Evolutionary conservation across 2,329 filamentous ascomycete genomes (phyloP).

Genomic region (Eutypella sp.): DNA sequence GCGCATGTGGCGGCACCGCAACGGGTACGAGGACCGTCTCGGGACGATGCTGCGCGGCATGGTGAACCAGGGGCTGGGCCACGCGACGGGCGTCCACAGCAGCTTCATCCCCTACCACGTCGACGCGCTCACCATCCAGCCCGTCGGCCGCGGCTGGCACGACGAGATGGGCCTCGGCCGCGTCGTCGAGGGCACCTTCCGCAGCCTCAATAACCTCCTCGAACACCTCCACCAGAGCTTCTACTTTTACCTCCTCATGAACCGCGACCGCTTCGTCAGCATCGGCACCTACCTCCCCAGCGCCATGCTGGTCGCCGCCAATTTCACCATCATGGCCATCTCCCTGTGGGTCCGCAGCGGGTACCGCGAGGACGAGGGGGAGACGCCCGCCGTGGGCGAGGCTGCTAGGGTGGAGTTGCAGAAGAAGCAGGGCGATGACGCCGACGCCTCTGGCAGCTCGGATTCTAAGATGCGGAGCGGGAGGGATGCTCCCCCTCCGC

Average conservation of each 20-base stretch:
- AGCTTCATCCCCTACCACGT: conserved; percentile 97
- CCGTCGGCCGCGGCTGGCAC: conserved; percentile 88
- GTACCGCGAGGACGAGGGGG: conserved; percentile 32
- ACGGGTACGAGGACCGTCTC: conserved; percentile 76
- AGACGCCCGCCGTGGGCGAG: too few relatives aligned
- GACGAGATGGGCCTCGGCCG: conserved; percentile 95
- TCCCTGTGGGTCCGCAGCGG: conserved; percentile 91
- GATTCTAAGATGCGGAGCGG: conserved; percentile 14
- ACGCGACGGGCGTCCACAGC: conserved; percentile 86
- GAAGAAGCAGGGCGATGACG: conserved; percentile 15
- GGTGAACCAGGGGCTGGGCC: conserved; percentile 84
- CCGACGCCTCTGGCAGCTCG: conserved; percentile 7
- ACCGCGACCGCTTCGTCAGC: conserved; percentile 88
- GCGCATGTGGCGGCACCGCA: conserved; percentile 72
- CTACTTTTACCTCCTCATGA: conserved; percentile 96
- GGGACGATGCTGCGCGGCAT: conserved; percentile 88
- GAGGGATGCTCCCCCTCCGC: conserved; percentile 17
- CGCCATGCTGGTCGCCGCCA: conserved; percentile 93
- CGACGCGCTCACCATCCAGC: conserved; percentile 89
- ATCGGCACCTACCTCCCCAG: conserved; percentile 96
- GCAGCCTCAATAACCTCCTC: conserved; percentile 91
- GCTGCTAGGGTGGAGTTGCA: conserved; percentile 28
- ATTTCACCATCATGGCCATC: conserved; percentile 94
- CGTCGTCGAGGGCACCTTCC: conserved; percentile 82
- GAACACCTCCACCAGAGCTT: conserved; percentile 98